These are phyloP conservation scores for Apiospora pterosperma DNA, from an alignment of 2,329 filamentous ascomycete species.

Conservation along the genomic window DNA sequence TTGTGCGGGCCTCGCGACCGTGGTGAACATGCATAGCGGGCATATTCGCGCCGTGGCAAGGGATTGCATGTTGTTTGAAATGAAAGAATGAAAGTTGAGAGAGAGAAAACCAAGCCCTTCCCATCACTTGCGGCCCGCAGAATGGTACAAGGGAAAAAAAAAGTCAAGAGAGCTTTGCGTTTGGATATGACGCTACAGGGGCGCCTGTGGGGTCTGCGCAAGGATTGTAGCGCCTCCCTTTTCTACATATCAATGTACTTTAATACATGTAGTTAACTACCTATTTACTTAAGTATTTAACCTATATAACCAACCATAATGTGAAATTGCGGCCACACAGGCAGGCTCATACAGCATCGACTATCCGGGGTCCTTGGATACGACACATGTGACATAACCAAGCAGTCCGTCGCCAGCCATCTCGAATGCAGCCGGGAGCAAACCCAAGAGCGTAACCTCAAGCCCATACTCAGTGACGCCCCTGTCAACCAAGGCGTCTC, in stretches of 20 bases:
- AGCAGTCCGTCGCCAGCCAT: not conserved
- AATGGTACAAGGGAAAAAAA: not conserved
- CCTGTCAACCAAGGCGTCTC: not conserved
- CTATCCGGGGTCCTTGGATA: not conserved
- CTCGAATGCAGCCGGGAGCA: not conserved
- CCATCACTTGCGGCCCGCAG: not conserved
- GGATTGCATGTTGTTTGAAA: slow-evolving; percentile 5
- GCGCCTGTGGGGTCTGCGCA: not conserved
- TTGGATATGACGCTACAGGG: not conserved
- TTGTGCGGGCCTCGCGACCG: slow-evolving; percentile 5
- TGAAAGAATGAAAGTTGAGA: not conserved
- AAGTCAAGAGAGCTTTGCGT: not conserved
- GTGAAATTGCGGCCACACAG: not conserved
- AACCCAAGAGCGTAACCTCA: not conserved
- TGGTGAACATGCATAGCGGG: slow-evolving; percentile 8
- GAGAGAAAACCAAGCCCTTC: not conserved
- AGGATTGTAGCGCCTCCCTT: not conserved
- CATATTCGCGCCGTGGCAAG: slow-evolving; percentile 14
- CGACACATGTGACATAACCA: not conserved
- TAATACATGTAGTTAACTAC: not conserved
- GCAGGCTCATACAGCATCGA: not conserved
- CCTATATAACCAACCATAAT: not conserved
- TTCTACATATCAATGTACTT: not conserved
- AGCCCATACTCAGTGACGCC: not conserved
- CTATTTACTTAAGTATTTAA: not conserved